Base-by-base conservation (phyloP, 192 early-diverging fungal species). In the Backusella parvicylindrica region DNA sequence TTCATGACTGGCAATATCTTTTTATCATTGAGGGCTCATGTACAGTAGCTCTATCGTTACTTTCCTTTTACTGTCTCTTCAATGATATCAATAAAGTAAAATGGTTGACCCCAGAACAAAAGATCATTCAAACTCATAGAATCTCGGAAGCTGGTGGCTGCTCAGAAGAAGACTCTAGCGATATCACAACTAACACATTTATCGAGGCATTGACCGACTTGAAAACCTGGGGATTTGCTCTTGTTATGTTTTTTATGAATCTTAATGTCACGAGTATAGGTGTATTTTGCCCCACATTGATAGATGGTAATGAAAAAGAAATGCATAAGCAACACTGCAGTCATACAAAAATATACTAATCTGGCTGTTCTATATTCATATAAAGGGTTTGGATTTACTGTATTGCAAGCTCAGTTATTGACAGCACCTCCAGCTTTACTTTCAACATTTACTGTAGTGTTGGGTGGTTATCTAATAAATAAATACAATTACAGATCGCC, bases 11-110 rank as follows among this genome's bases (percentile, higher is more conserved):
- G 93, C 87, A 89, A 70, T 87, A 90, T 79, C 79, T 95, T 31
- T 94, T 94, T 72, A 88, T 95, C 33, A 75, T 91, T 18, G 91
- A 93, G 75, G 88, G 89, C n/a, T 72, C 87, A 13, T 88, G 87
- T 1, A 91, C 89, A 0, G 79, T 93, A 3, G 21, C 84, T 0
- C 79, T 93, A 4, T 87, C 87, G 0, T 21, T 89, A 1, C 0
- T 90, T 13, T 85, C 88, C 0, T 85, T 64, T 31, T 89, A 80
- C 36, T 86, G 76, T 68, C 68, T 92, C 2, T 64, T 80, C 35
- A 32, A 68, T 15, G 65, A 72, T 30, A 73, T 76, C 36, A 33
- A 70, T 12, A 4, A 38, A 6, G 79, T 73, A 1, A 56, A 35
- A n/a, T 80, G 79, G 79, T 16, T 80, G 6, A 70, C 79, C 8